Base-by-base conservation (phyloP, 2,329 filamentous ascomycete genomes). In the Alternaria gaisen region DNA sequence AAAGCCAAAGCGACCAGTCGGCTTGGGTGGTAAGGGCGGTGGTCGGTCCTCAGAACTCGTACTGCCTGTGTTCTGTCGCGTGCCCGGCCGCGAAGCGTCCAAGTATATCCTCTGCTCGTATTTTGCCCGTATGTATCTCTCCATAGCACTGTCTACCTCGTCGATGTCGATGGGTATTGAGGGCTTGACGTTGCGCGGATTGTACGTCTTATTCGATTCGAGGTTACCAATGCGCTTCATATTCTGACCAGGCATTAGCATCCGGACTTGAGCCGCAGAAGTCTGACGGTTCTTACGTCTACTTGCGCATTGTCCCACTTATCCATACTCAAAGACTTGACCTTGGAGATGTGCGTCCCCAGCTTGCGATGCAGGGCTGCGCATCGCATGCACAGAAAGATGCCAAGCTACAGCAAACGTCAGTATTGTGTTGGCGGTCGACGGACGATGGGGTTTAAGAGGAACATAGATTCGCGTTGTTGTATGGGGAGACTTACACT, bases 261-360 rank as follows among this genome's bases (percentile, higher is more conserved):
- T 18, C 22, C 24, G 20, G 18, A 20, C 48, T 6, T n/a, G 42
- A 38, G 14, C 36, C 28, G 43, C 30, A 30, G 48, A 10, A 26
- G n/a, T 4, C 24, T 30, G 14, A 11, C 18, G 34, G 4, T 42
- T 80, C 87, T 81, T 83, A 97, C 94, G 81, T 99, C 95, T 66
- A 99, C 94, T 82, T 99, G 95, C 63, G 98, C 95, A 74, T 90
- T 90, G 50, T 91, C 89, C 95, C 95, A 99, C 69, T 91, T 95
- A 81, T 99, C 95, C 94, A 99, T 98, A 79, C 91, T 98, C 82
- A 99, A 81, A 38, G 94, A 98, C 81, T 99, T 99, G 83, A 99
- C 93, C 80, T 99, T 99, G 68, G 94, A 97, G 65, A 99, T 93
- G 80, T 99, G 95, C 41, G 95, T 98, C 63, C 95, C 95, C 74